Conservation (phyloP, 2,329 filamentous ascomycete species). For the Penicillium sp. region DNA sequence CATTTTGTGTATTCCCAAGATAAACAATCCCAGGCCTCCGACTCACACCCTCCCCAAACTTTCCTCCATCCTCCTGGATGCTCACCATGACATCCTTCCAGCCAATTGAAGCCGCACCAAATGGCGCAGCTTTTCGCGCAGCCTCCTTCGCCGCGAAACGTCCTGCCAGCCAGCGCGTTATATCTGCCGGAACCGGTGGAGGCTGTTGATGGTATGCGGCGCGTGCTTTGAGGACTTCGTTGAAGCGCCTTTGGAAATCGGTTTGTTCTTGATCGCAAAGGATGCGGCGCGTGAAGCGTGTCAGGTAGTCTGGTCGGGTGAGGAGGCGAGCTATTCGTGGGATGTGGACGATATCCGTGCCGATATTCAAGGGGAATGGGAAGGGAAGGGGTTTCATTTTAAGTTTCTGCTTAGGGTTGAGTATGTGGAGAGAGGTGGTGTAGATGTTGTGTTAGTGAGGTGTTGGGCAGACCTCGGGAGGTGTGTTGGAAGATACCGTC, state of each 20-base stretch:
- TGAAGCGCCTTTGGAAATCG: constrained; percentile 39
- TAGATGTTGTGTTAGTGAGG: background rate
- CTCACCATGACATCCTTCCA: constrained; percentile 61
- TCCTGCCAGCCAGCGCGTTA: constrained; percentile 47
- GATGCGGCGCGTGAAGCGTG: constrained; percentile 43
- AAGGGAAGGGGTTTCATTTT: constrained; percentile 50
- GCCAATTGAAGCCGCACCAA: constrained; percentile 54
- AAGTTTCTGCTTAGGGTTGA: background rate
- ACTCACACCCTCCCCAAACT: constrained; percentile 19
- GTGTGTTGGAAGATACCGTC: background rate
- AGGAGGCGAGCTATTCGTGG: constrained; percentile 64
- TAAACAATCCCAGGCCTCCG: constrained; percentile 42
- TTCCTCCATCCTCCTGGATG: constrained; percentile 23
- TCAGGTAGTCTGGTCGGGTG: constrained; percentile 40
- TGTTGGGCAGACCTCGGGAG: background rate
- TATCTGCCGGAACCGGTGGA: constrained; percentile 28
- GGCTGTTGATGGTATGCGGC: background rate
- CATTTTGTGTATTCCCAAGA: constrained; percentile 17
- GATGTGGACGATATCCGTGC: constrained; percentile 75
- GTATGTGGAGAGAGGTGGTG: background rate
- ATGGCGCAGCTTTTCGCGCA: constrained; percentile 65
- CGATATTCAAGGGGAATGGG: constrained; percentile 66
- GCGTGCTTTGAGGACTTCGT: constrained; percentile 10
- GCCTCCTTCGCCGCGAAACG: constrained; percentile 74
- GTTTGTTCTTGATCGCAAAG: constrained; percentile 41